Evolutionary conservation across 371 early-diverging fungal genomes (phyloP).

Genomic region (Mortierella sp.): DNA sequence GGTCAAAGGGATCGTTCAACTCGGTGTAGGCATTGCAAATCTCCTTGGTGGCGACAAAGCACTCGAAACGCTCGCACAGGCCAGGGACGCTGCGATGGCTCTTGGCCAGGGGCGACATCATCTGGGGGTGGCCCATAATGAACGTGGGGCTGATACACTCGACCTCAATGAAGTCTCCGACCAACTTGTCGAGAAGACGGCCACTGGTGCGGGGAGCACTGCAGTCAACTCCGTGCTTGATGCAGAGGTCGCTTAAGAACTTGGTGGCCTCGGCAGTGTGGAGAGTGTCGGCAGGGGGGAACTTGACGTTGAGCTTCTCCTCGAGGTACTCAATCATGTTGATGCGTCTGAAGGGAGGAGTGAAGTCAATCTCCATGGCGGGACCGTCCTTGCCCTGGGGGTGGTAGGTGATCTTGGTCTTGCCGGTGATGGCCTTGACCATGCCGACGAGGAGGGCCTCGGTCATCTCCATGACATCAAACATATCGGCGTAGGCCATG

Average conservation of each 20-base stretch:
- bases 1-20: constrained; percentile 99
- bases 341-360: constrained; percentile 97
- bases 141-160: constrained; percentile 98
- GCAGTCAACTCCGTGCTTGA: constrained; percentile 94
- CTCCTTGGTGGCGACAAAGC: constrained; percentile 99
- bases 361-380: constrained; percentile 91
- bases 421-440: constrained; percentile 93
- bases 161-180: constrained; percentile 98
- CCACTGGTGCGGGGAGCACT: constrained; percentile 95
- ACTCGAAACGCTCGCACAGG: constrained; percentile 99
- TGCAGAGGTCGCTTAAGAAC: constrained; percentile 93
- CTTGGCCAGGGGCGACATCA: constrained; percentile 99
- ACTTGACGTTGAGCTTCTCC: constrained; percentile 88
- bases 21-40: constrained; percentile 99
- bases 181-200: constrained; percentile 96
- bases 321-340: constrained; percentile 96
- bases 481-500: constrained; percentile 99
- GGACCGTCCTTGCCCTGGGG: constrained; percentile 92
- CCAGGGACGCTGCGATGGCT: constrained; percentile 93
- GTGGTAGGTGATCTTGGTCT: constrained; percentile 92
- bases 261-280: constrained; percentile 86
- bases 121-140: constrained; percentile 98
- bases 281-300: constrained; percentile 92
- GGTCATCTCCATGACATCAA: constrained; percentile 97
- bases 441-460: constrained; percentile 94